Evolutionary conservation across 2,329 filamentous ascomycete species (phyloP).

Genomic region (Aspergillus neoniger): DNA sequence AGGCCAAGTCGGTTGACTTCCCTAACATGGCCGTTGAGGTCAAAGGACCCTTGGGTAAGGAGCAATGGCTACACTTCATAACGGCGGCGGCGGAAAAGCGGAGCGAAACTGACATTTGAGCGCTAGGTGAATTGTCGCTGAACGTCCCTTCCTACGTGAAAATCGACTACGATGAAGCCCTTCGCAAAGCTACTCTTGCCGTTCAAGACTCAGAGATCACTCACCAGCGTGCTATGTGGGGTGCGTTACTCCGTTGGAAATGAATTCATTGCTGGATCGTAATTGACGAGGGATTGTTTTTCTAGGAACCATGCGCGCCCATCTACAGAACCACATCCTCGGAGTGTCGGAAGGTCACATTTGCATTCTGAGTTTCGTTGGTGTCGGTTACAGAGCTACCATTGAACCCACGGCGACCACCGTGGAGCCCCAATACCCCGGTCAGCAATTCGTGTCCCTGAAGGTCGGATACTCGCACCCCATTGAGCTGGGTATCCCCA

Average conservation of each 20-base stretch:
- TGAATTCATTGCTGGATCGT: slow-evolving; percentile 3
- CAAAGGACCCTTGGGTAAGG: slow-evolving; percentile 73
- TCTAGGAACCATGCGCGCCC: slow-evolving; percentile 82
- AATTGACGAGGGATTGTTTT: slow-evolving; percentile 23
- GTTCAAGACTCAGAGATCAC: slow-evolving; percentile 69
- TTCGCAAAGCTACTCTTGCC: slow-evolving; percentile 65
- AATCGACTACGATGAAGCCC: slow-evolving; percentile 66
- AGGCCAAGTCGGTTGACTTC: slow-evolving; percentile 62
- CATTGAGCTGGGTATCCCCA: slow-evolving; percentile 82
- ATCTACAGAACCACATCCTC: slow-evolving; percentile 85
- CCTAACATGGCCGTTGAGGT: slow-evolving; percentile 69
- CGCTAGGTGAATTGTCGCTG: slow-evolving; percentile 70
- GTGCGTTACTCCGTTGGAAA: slow-evolving; percentile 52
- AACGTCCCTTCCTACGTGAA: slow-evolving; percentile 77
- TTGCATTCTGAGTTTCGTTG: slow-evolving; percentile 86
- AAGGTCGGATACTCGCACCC: slow-evolving; percentile 98
- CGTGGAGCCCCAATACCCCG: slow-evolving; percentile 66
- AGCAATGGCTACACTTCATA: background rate
- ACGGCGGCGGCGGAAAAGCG: background rate
- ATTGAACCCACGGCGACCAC: slow-evolving; percentile 76
- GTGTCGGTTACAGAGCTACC: slow-evolving; percentile 90
- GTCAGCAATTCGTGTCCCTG: slow-evolving; percentile 84
- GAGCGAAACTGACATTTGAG: slow-evolving; percentile 16
- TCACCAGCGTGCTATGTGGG: slow-evolving; percentile 94
- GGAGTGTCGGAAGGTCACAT: slow-evolving; percentile 97